Conservation (phyloP, 108 stramenopile genomes). For the Cyclotella sp. region DNA sequence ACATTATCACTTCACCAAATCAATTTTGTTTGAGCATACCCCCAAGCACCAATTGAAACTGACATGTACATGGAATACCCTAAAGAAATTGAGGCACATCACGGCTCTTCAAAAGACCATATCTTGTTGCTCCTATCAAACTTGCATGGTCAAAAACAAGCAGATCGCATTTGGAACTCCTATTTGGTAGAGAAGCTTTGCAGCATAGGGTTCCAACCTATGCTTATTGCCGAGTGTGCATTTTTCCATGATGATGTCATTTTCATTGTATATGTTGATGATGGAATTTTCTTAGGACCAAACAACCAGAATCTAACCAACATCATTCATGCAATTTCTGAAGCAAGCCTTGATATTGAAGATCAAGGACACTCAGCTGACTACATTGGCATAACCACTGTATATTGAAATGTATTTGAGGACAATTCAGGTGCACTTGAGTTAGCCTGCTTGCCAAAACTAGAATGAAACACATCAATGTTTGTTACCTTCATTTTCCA, state of each 20-base stretch:
- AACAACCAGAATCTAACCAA: too few relatives aligned
- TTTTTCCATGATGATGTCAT: conserved; percentile 45
- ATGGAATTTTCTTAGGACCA: conserved; percentile 39
- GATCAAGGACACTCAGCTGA: too few relatives aligned
- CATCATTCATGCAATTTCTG: conserved; percentile 29
- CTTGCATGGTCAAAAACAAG: conserved; percentile 37
- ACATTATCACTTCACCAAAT: neutral
- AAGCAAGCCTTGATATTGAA: too few relatives aligned
- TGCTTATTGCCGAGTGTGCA: conserved; percentile 52
- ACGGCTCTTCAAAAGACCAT: conserved; percentile 2
- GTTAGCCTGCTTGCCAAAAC: too few relatives aligned
- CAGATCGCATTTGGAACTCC: conserved; percentile 36
- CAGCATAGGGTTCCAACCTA: conserved; percentile 37
- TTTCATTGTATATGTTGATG: conserved; percentile 54
- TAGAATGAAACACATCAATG: too few relatives aligned
- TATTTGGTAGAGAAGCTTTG: conserved; percentile 37
- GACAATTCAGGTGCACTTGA: too few relatives aligned
- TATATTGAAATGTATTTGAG: too few relatives aligned
- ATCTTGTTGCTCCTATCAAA: conserved; percentile 32
- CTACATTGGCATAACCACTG: too few relatives aligned
- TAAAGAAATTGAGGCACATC: neutral
- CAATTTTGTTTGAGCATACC: conserved; percentile 16
- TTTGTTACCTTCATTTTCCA: too few relatives aligned
- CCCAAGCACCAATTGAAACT: conserved; percentile 23
- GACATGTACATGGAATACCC: conserved; percentile 1